A percentile compares a stretch with the other conserved stretches of the same genome.
phyloP scores from a whole-genome alignment of 805 yeast species.

The Zygosaccharomyces bailii region DNA sequence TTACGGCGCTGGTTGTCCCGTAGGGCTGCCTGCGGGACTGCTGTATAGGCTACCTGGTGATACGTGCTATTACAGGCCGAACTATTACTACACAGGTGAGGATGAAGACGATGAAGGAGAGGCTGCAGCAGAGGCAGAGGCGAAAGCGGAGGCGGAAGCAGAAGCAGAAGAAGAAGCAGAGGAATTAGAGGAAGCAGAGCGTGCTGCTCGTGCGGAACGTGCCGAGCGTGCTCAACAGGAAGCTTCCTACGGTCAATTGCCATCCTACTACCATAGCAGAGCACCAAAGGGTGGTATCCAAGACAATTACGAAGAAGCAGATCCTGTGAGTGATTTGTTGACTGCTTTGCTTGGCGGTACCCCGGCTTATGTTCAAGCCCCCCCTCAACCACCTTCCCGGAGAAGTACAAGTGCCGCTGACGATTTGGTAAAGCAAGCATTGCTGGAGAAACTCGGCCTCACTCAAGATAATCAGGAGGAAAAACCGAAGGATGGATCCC shows the following conservation, averaged over 20 bases:
- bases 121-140: constrained; percentile 19
- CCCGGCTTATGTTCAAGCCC: constrained; percentile 4
- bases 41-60: constrained; percentile 18
- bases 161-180: neutral
- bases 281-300: constrained; percentile 12
- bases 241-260: constrained; percentile 42
- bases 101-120: constrained; percentile 33
- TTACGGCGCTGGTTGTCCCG: constrained; percentile 5
- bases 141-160: constrained; percentile 15
- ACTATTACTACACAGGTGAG: constrained; percentile 30
- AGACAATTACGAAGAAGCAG: constrained; percentile 11
- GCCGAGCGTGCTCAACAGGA: constrained; percentile 30
- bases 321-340: constrained; percentile 20
- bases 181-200: constrained; percentile 18
- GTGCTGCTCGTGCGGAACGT: constrained; percentile 12
- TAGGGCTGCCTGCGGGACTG: constrained; percentile 13
- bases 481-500: constrained; percentile 8
- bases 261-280: constrained; percentile 25
- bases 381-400: constrained; percentile 2
- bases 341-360: constrained; percentile 25
- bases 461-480: constrained; percentile 1
- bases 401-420: constrained; percentile 9
- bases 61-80: constrained; percentile 29
- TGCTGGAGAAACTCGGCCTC: constrained; percentile 6
- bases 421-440: constrained; percentile 8